Conservation (phyloP, 164 flowering plant genomes). For the Nelumbo lutea region DNA sequence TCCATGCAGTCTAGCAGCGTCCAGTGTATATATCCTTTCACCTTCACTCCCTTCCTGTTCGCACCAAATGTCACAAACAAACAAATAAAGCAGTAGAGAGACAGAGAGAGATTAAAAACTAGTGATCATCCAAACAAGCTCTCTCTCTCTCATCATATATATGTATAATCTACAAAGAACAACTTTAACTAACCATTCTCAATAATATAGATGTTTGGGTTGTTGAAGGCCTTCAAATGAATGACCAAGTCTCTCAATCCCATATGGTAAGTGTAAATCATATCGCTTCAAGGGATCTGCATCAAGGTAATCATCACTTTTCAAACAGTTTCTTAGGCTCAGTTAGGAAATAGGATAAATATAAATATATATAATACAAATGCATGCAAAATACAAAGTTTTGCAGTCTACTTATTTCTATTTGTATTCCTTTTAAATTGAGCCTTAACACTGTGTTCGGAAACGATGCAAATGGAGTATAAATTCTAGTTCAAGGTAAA, state of each 20-base stretch:
- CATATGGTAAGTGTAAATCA: slow-evolving; percentile 5
- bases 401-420: too few species aligned
- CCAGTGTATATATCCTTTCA: slow-evolving; percentile 5
- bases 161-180: background rate
- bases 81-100: background rate
- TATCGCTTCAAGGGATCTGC: background rate
- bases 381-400: too few species aligned
- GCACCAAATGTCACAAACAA: background rate
- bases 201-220: slow-evolving; percentile 14
- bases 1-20: slow-evolving; percentile 12
- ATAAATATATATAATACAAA: too few species aligned
- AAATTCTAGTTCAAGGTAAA: too few species aligned
- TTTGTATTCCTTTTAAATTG: too few species aligned
- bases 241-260: slow-evolving; percentile 7
- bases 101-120: slow-evolving; percentile 11
- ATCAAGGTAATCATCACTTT: too few species aligned
- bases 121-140: slow-evolving; percentile 5
- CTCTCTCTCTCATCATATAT: background rate
- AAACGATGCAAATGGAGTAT: too few species aligned
- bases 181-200: slow-evolving; percentile 19
- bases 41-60: slow-evolving; percentile 7
- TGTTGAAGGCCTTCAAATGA: slow-evolving; percentile 5
- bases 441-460: too few species aligned
- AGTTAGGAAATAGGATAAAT: too few species aligned
- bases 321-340: too few species aligned